Percentiles rank a stretch among this genome's conserved stretches.
These are phyloP conservation scores for Guyanaporus albipodus DNA, from an alignment of 768 basidiomycete genomes.

Conservation along the genomic window DNA sequence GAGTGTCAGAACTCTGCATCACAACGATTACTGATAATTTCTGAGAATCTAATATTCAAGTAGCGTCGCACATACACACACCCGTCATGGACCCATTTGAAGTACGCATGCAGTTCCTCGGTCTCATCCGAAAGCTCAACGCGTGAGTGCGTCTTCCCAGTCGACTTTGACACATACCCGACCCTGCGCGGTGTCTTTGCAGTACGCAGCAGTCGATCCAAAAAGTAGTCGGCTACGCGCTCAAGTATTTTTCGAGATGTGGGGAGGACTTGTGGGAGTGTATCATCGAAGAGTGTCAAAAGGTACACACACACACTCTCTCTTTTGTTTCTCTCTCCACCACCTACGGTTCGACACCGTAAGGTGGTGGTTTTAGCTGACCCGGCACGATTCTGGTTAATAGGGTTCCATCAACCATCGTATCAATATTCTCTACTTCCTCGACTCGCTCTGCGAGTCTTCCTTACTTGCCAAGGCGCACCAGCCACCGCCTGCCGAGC, in stretches of 20 bases:
- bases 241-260: slow-evolving; percentile 79
- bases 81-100: slow-evolving; percentile 54
- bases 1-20: too few relatives aligned
- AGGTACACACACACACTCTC: too few relatives aligned
- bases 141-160: slow-evolving; percentile 39
- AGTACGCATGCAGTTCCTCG: slow-evolving; percentile 71
- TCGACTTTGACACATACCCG: too few relatives aligned
- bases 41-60: too few relatives aligned
- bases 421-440: slow-evolving; percentile 91
- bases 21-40: too few relatives aligned
- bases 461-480: slow-evolving; percentile 66
- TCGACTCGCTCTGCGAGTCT: slow-evolving; percentile 83
- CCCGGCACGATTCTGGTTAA: too few relatives aligned
- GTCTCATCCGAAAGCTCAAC: slow-evolving; percentile 56
- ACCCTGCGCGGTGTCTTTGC: too few relatives aligned
- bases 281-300: slow-evolving; percentile 85
- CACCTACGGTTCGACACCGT: too few relatives aligned
- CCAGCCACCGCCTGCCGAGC: slow-evolving; percentile 26
- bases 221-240: slow-evolving; percentile 78
- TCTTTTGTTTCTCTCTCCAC: too few relatives aligned
- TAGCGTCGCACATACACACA: too few relatives aligned
- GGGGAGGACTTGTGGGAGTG: slow-evolving; percentile 96
- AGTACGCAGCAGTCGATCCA: slow-evolving; percentile 87
- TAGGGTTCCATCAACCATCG: slow-evolving; percentile 84
- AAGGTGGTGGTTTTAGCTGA: too few relatives aligned